Conservation (phyloP, 2,329 filamentous ascomycete species). For the Sporothrix curviconia region DNA sequence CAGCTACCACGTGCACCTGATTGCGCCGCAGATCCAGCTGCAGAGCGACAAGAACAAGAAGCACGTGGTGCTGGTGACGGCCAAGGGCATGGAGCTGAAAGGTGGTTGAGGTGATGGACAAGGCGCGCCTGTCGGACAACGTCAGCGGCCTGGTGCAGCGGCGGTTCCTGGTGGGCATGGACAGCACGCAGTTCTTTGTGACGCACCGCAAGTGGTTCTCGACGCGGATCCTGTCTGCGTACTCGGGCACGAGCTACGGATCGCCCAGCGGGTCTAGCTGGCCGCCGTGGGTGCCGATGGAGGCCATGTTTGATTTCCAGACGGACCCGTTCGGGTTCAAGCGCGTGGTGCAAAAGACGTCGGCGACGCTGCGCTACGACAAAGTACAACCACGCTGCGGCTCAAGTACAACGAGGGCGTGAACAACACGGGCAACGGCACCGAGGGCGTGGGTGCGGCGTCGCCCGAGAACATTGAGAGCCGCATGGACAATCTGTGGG, state of each 20-base stretch:
- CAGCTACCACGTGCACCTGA: constrained; percentile 88
- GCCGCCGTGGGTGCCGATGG: constrained; percentile 97
- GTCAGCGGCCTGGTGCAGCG: constrained; percentile 94
- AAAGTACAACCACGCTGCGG: constrained; percentile 96
- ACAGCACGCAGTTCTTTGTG: constrained; percentile 97
- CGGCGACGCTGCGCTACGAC: constrained; percentile 87
- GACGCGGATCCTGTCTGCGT: constrained; percentile 79
- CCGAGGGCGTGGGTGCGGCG: constrained; percentile 37
- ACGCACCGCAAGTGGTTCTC: constrained; percentile 88
- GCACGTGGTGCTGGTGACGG: constrained; percentile 91
- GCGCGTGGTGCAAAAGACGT: constrained; percentile 93
- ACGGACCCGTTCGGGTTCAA: constrained; percentile 96
- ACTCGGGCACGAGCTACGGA: constrained; percentile 90
- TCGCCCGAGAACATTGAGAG: constrained; percentile 57
- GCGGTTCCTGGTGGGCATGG: constrained; percentile 90
- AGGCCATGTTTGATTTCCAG: constrained; percentile 96
- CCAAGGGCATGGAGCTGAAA: constrained; percentile 98
- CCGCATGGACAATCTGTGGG: constrained; percentile 92
- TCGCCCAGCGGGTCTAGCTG: constrained; percentile 77
- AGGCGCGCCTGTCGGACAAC: constrained; percentile 81
- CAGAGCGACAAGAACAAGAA: constrained; percentile 98
- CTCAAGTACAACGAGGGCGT: constrained; percentile 97
- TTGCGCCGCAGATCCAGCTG: constrained; percentile 94
- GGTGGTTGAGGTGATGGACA: constrained; percentile 96
- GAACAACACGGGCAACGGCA: too few relatives aligned